These are phyloP conservation scores for Cordyceps cateniannulata DNA, from an alignment of 2,329 filamentous ascomycete species.

Conservation along the genomic window DNA sequence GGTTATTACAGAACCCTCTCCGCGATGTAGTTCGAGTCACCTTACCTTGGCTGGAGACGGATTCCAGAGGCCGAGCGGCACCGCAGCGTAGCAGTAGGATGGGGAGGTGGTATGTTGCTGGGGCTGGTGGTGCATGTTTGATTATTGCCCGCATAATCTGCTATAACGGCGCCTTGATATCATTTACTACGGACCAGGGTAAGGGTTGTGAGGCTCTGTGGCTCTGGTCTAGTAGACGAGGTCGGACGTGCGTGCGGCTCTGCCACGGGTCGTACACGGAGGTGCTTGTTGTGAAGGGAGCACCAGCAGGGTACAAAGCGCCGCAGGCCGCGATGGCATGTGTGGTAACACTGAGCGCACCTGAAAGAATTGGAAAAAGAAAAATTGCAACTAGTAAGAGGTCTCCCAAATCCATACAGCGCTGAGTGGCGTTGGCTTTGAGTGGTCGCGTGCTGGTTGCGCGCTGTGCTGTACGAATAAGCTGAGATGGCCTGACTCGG, in stretches of 20 bases:
- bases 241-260: neutral
- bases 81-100: neutral
- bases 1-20: constrained; percentile 8
- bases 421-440: neutral
- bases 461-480: neutral
- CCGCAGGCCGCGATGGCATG: neutral
- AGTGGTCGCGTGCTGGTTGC: neutral
- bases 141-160: neutral
- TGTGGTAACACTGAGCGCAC: no score
- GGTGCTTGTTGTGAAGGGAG: neutral
- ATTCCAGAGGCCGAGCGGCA: neutral
- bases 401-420: no score
- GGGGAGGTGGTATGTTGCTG: neutral
- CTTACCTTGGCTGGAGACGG: neutral
- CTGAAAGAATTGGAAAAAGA: neutral
- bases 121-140: neutral
- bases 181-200: neutral
- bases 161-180: neutral
- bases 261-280: neutral
- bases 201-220: neutral
- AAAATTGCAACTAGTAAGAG: no score
- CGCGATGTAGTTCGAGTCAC: neutral
- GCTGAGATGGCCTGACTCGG: neutral
- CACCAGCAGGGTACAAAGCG: neutral
- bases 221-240: neutral